phyloP scores from a whole-genome alignment of 2,329 filamentous ascomycete genomes.

The Trichoderma simmonsii region DNA sequence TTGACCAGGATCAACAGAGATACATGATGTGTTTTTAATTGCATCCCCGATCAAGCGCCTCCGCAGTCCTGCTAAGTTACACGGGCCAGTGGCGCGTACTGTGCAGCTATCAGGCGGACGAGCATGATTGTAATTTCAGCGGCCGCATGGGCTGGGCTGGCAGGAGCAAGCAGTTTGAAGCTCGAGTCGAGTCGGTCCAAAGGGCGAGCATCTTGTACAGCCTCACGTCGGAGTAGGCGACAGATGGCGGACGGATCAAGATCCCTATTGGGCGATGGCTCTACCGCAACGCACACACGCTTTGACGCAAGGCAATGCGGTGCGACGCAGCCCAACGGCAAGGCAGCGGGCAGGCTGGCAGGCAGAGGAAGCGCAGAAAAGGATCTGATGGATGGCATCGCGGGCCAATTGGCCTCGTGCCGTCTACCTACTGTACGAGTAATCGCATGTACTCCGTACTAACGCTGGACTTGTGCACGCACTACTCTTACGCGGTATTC shows the following conservation, averaged over 20 bases:
- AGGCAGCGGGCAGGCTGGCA: background rate
- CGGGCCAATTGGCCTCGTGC: background rate
- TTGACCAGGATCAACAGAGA: slow-evolving; percentile 5
- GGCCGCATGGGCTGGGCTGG: background rate
- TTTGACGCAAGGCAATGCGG: background rate
- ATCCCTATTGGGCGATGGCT: background rate
- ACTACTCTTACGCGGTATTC: background rate
- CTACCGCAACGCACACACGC: background rate
- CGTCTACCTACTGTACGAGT: no score
- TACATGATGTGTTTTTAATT: slow-evolving; percentile 13
- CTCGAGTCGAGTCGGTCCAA: background rate
- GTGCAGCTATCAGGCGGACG: slow-evolving; percentile 1
- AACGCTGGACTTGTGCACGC: background rate
- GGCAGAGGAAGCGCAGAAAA: background rate
- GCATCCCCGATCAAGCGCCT: slow-evolving; percentile 14
- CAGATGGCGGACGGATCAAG: background rate
- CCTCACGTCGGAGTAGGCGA: slow-evolving; percentile 7
- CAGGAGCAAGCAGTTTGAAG: background rate
- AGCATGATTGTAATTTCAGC: slow-evolving; percentile 16
- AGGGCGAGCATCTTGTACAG: background rate
- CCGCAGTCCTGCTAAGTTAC: background rate
- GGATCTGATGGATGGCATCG: background rate
- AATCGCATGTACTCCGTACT: background rate
- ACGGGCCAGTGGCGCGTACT: slow-evolving; percentile 13
- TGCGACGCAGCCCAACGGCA: background rate